Percentiles rank a stretch among this genome's conserved stretches.
These are phyloP conservation scores for Sphagnum fallax DNA, from an alignment of 228 moss, liverwort and hornwort genomes.

Conservation along the genomic window DNA sequence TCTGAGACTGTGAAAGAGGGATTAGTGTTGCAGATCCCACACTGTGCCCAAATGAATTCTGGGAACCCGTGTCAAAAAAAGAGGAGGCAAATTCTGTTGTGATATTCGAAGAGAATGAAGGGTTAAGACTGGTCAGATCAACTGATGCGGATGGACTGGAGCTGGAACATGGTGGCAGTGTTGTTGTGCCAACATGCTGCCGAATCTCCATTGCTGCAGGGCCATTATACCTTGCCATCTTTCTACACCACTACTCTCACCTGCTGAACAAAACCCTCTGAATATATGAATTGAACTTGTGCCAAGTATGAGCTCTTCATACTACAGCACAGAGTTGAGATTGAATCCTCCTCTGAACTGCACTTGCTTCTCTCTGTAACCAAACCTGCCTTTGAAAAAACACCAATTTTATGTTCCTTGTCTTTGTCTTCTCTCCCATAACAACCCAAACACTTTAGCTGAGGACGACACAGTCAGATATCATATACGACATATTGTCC, in stretches of 20 bases:
- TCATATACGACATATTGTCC: no score
- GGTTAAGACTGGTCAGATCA: conserved; percentile 50
- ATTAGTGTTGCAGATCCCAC: conserved; percentile 65
- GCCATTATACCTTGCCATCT: conserved; percentile 63
- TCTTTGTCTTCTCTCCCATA: no score
- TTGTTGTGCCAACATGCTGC: conserved; percentile 39
- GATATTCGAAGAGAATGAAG: conserved; percentile 55
- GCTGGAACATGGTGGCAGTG: conserved; percentile 35
- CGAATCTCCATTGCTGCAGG: conserved; percentile 65
- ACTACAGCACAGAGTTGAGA: no score
- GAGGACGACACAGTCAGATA: no score
- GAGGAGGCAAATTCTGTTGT: conserved; percentile 55
- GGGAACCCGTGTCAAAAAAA: conserved; percentile 56
- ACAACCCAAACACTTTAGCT: no score
- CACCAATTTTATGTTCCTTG: no score
- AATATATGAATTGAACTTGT: no score
- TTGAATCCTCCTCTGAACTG: no score
- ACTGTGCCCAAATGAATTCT: conserved; percentile 53
- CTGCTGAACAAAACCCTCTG: no score
- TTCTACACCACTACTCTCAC: background rate
- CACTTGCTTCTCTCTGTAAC: no score
- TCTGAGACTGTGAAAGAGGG: conserved; percentile 62
- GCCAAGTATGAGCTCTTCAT: no score
- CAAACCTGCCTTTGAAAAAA: no score
- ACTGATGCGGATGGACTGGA: conserved; percentile 56